phyloP scores from a whole-genome alignment of 495 filamentous ascomycete species.

The Aspergillus panamensis region DNA sequence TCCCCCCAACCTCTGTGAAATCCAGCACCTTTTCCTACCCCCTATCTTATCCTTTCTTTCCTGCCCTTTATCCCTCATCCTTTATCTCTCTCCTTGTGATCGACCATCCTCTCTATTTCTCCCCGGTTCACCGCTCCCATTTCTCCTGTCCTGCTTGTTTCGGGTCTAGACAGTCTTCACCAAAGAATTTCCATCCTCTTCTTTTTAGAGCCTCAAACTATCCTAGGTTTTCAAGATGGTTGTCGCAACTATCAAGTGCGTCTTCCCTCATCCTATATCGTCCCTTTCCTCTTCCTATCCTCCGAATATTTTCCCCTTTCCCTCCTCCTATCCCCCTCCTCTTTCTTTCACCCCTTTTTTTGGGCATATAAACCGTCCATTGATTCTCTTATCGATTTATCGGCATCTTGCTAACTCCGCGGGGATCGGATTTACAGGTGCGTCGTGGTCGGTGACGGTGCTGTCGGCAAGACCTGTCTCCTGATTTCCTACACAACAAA shows the following conservation, averaged over 20 bases:
- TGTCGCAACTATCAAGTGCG: conserved; percentile 41
- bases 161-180: conserved; percentile 13
- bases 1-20: conserved; percentile 14
- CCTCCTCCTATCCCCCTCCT: conserved; percentile 2
- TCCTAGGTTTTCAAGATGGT: conserved; percentile 30
- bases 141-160: conserved; percentile 9
- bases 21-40: conserved; percentile 19
- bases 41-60: conserved; percentile 21
- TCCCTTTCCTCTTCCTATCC: conserved; percentile 5
- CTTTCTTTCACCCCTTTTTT: conserved; percentile 15
- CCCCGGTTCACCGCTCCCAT: conserved; percentile 20
- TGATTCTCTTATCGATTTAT: conserved; percentile 9
- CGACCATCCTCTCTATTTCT: conserved; percentile 2
- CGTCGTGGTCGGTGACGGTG: conserved; percentile 98
- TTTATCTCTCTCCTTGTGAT: conserved; percentile 3
- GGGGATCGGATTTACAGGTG: conserved; percentile 55
- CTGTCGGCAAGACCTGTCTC: conserved; percentile 97
- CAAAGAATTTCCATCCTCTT: conserved; percentile 5
- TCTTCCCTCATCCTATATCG: conserved; percentile 20
- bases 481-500: conserved; percentile 99
- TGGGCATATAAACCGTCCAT: background rate
- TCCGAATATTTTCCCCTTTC: conserved; percentile 14
- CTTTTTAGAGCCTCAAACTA: conserved; percentile 13
- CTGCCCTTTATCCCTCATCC: conserved; percentile 10
- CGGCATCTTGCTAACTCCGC: conserved; percentile 27